A percentile compares a stretch with the other conserved stretches of the same genome.
Evolutionary conservation across 495 filamentous ascomycete species (phyloP).

Genomic region (Neurospora tetrasperma): DNA sequence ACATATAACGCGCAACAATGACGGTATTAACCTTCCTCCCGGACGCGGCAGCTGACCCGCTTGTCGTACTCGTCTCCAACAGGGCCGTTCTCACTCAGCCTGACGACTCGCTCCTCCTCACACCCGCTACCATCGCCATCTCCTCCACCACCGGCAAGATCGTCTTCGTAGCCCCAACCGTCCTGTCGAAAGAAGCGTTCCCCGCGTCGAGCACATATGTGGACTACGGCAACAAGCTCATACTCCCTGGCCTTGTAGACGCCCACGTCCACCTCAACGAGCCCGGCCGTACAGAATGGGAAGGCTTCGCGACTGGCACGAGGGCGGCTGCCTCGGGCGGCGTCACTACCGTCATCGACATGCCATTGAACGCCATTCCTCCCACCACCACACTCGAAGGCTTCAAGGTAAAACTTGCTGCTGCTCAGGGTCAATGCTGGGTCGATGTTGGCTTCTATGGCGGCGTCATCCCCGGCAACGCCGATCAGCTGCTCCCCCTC

Average conservation of each 20-base stretch:
- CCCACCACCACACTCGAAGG: conserved; percentile 84
- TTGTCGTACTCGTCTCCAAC: conserved; percentile 67
- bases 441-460: conserved; percentile 98
- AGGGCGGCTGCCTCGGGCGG: conserved; percentile 90
- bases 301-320: conserved; percentile 91
- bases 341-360: conserved; percentile 96
- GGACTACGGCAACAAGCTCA: conserved; percentile 76
- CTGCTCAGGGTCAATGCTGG: conserved; percentile 88
- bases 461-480: conserved; percentile 87
- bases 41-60: conserved; percentile 11
- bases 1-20: conserved; percentile 9
- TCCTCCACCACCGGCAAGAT: conserved; percentile 78
- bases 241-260: conserved; percentile 89
- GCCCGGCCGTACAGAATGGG: conserved; percentile 96
- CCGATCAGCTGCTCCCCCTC: conserved; percentile 64
- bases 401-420: conserved; percentile 73
- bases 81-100: conserved; percentile 70
- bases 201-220: conserved; percentile 60
- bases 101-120: conserved; percentile 39
- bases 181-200: conserved; percentile 65
- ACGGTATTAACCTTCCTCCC: conserved; percentile 9
- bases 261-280: conserved; percentile 98
- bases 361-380: conserved; percentile 96
- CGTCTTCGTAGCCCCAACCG: conserved; percentile 58
- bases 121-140: conserved; percentile 63